phyloP scores from a whole-genome alignment of 768 basidiomycete genomes.

The Lactarius psammicola region DNA sequence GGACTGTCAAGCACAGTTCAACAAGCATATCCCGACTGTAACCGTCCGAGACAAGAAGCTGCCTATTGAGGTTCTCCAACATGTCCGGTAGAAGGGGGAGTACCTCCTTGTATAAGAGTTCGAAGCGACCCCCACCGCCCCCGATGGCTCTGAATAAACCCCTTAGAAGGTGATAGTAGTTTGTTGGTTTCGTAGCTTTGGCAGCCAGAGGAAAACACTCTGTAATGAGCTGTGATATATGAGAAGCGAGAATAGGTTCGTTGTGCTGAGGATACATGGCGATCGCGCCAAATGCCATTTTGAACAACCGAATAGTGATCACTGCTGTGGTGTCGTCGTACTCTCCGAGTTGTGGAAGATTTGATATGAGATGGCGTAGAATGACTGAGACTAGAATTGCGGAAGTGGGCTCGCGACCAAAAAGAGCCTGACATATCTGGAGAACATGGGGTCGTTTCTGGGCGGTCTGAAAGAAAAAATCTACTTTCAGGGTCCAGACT shows the following conservation, averaged over 20 bases:
- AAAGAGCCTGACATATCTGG: slow-evolving; percentile 80
- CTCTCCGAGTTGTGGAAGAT: slow-evolving; percentile 80
- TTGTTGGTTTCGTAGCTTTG: slow-evolving; percentile 84
- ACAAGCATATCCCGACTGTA: slow-evolving; percentile 87
- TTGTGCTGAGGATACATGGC: slow-evolving; percentile 68
- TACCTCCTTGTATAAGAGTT: slow-evolving; percentile 93
- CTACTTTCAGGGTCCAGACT: slow-evolving; percentile 92
- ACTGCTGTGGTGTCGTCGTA: slow-evolving; percentile 78
- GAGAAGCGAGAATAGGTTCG: slow-evolving; percentile 90
- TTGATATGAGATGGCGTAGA: slow-evolving; percentile 79
- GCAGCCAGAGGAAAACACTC: slow-evolving; percentile 94
- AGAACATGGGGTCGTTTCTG: slow-evolving; percentile 76
- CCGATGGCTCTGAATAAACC: slow-evolving; percentile 92
- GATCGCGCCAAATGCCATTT: slow-evolving; percentile 91
- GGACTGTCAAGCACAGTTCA: slow-evolving; percentile 95
- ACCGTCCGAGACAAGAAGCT: slow-evolving; percentile 83
- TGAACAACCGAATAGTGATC: slow-evolving; percentile 88
- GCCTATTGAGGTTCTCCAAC: slow-evolving; percentile 90
- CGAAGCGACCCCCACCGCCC: slow-evolving; percentile 89
- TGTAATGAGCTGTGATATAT: slow-evolving; percentile 91
- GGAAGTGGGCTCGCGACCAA: slow-evolving; percentile 72
- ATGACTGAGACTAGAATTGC: slow-evolving; percentile 86
- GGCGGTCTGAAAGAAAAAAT: slow-evolving; percentile 81
- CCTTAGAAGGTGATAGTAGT: slow-evolving; percentile 90
- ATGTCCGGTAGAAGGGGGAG: slow-evolving; percentile 95